A percentile compares a stretch with the other conserved stretches of the same genome.
phyloP scores from a whole-genome alignment of 2,329 filamentous ascomycete genomes.

The Mycosphaerella sp. region DNA sequence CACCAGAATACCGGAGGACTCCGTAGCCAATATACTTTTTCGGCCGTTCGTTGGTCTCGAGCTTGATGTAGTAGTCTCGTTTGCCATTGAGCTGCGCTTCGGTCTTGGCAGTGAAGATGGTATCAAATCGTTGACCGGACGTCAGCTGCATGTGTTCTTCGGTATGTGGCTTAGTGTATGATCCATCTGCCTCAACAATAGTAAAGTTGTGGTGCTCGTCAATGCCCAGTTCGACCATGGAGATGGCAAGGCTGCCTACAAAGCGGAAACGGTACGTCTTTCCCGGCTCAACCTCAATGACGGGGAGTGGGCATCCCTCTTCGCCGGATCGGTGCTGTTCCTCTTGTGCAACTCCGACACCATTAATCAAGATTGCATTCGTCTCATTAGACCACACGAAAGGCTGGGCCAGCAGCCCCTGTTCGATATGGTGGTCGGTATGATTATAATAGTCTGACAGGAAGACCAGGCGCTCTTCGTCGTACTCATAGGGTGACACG shows the following conservation, averaged over 20 bases:
- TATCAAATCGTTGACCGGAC: slow-evolving; percentile 55
- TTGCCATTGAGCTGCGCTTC: slow-evolving; percentile 39
- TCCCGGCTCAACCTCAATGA: slow-evolving; percentile 54
- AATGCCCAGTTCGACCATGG: slow-evolving; percentile 49
- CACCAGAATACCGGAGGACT: slow-evolving; percentile 41
- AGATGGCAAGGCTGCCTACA: slow-evolving; percentile 52
- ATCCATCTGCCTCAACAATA: slow-evolving; percentile 54
- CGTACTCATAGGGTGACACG: slow-evolving; percentile 51
- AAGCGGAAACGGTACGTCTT: slow-evolving; percentile 58
- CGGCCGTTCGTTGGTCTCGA: slow-evolving; percentile 48
- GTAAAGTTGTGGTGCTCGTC: slow-evolving; percentile 51
- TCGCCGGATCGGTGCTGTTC: slow-evolving; percentile 17
- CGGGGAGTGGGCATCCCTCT: slow-evolving; percentile 27
- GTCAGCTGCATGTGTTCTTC: slow-evolving; percentile 50
- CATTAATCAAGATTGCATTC: slow-evolving; percentile 53
- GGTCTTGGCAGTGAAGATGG: slow-evolving; percentile 50
- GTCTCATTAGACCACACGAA: slow-evolving; percentile 57
- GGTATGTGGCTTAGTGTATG: slow-evolving; percentile 45
- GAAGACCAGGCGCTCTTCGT: slow-evolving; percentile 53
- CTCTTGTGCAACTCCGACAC: slow-evolving; percentile 31
- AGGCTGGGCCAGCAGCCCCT: slow-evolving; percentile 44
- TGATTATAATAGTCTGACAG: slow-evolving; percentile 54
- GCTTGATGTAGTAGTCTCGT: slow-evolving; percentile 41
- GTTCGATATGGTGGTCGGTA: slow-evolving; percentile 47
- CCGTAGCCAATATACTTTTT: slow-evolving; percentile 44